phyloP scores from a whole-genome alignment of 129 eudicot species.

The Ambrosia artemisiifolia region DNA sequence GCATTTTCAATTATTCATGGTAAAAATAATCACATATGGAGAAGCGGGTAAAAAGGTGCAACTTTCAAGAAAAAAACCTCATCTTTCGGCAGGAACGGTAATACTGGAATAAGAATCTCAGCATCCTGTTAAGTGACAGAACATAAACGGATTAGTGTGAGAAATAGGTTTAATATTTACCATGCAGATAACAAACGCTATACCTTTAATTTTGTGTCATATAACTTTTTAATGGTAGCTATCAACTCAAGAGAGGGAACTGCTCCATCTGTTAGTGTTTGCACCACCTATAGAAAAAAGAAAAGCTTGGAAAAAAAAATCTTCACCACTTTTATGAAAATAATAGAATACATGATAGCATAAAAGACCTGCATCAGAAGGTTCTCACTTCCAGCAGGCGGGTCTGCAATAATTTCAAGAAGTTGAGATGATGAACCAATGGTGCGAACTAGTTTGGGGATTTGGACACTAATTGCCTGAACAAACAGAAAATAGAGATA shows the following conservation, averaged over 20 bases:
- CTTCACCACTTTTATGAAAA: background rate
- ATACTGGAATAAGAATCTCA: constrained; percentile 72
- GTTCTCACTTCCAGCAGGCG: constrained; percentile 78
- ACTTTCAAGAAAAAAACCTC: constrained; percentile 51
- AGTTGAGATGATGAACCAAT: constrained; percentile 87
- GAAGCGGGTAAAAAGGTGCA: background rate
- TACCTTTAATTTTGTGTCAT: constrained; percentile 76
- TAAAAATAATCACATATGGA: background rate
- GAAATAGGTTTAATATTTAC: background rate
- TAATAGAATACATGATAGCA: background rate
- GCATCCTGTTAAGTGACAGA: constrained; percentile 54
- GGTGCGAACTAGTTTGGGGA: constrained; percentile 88
- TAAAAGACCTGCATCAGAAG: constrained; percentile 71
- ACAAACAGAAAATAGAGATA: constrained; percentile 17
- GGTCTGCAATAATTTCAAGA: constrained; percentile 84
- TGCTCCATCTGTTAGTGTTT: constrained; percentile 82
- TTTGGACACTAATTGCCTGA: constrained; percentile 82
- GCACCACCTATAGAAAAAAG: constrained; percentile 59
- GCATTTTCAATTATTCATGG: background rate
- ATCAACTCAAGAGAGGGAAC: constrained; percentile 75
- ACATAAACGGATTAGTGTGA: constrained; percentile 19
- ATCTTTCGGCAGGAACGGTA: constrained; percentile 71
- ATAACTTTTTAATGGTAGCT: constrained; percentile 62
- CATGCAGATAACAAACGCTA: background rate
- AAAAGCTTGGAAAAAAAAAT: background rate